Base-by-base conservation (phyloP, 179 eudicot genomes). In the Camellia oleifera region DNA sequence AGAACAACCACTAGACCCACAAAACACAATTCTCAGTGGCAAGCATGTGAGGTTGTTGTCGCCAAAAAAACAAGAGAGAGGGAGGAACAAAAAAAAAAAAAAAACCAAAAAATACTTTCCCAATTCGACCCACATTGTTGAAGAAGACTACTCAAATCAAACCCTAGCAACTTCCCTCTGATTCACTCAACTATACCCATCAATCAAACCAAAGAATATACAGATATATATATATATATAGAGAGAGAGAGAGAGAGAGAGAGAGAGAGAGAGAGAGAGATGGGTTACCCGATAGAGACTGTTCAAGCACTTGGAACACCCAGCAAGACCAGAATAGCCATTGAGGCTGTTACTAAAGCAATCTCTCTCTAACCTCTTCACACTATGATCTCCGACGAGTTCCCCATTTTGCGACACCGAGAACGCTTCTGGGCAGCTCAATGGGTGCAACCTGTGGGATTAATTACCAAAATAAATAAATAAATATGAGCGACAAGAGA, bases 281-380 rank as follows among this genome's bases (percentile, higher is more conserved):
- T 7, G 0, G 13, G 45, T 8, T 85, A 92, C 98, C 97, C 72
- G 80, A 77, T 93, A 86, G 74, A 94, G 92, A 58, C 84, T 81
- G 61, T 85, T 82, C 84, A 94, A 82, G 88, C 98, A 94, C 57
- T 87, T 90, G 69, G 92, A 87, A 78, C 98, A 94, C 10, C 82
- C 85, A 75, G 62, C 82, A 66, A 89, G 88, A 7, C 81, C 86
- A 26, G 80, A 60, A 78, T 79, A 76, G 0, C 84, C 84, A 75
- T 53, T 66, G 54, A 56, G 81, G 58, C 79, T 58, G 1, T 66
- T 4, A 4, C 80, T 83, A 42, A 77, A 81, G 71, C 98, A 94
- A 80, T 91, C 89, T 56, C 73, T 85, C 83, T 94, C 96, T 72
- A 93, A 73, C 72, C 20, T 85, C 82, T 65, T 26, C 45, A 91